phyloP scores from a whole-genome alignment of 2,329 filamentous ascomycete species.

The Nemania sp. region DNA sequence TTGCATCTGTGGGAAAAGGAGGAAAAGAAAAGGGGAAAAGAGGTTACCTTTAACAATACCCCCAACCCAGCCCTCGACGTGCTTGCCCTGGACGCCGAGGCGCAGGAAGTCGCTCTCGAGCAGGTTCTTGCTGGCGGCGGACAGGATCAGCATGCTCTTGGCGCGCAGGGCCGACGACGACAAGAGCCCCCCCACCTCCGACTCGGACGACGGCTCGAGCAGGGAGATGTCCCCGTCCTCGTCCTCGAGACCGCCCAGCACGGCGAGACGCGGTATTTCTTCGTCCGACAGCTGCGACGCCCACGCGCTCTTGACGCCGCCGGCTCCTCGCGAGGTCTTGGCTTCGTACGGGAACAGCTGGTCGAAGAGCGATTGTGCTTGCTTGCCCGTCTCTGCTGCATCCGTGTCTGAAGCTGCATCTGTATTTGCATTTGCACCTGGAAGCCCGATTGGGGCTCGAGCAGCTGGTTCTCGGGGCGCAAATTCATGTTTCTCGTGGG shows the following conservation, averaged over 20 bases:
- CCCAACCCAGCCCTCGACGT: slow-evolving; percentile 69
- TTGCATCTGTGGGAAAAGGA: background rate
- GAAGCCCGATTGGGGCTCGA: background rate
- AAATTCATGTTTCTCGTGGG: background rate
- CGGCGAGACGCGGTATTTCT: slow-evolving; percentile 9
- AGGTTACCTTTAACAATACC: slow-evolving; percentile 61
- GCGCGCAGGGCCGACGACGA: slow-evolving; percentile 23
- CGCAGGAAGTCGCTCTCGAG: slow-evolving; percentile 72
- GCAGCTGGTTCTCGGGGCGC: background rate
- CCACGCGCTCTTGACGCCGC: slow-evolving; percentile 30
- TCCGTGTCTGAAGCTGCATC: too few species aligned
- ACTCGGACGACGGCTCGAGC: background rate
- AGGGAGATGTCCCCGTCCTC: background rate
- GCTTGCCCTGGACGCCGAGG: slow-evolving; percentile 61
- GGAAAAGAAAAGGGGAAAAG: background rate
- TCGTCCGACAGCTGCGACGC: slow-evolving; percentile 21
- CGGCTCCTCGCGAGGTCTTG: slow-evolving; percentile 31
- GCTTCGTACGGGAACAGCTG: slow-evolving; percentile 60
- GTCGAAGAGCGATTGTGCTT: slow-evolving; percentile 43
- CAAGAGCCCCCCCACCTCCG: too few species aligned
- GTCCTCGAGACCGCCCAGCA: slow-evolving; percentile 11
- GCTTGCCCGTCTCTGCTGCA: too few species aligned
- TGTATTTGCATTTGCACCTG: too few species aligned
- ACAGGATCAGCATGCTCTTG: slow-evolving; percentile 56
- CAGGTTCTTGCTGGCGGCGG: slow-evolving; percentile 61